Percentiles rank a stretch among this genome's conserved stretches.
Conservation (phyloP, 768 basidiomycete species). For the Sarcodon aspratus region DNA sequence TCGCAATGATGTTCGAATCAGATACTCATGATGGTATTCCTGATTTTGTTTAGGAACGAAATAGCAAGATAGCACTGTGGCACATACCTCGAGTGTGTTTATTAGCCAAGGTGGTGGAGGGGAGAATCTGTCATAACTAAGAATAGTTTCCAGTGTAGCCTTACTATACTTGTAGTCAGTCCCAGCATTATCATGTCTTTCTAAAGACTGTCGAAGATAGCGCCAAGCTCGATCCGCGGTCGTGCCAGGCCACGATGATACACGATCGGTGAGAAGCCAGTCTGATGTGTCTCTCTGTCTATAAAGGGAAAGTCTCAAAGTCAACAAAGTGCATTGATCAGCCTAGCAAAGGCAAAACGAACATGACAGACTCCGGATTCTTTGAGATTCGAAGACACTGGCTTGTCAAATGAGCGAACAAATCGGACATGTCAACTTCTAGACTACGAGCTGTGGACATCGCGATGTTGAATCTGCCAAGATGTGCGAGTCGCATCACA, state of each 20-base stretch:
- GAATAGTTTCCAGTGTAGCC: conserved; percentile 63
- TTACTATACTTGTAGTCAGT: conserved; percentile 73
- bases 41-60: conserved; percentile 12
- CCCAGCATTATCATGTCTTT: conserved; percentile 61
- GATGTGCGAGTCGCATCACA: conserved; percentile 68
- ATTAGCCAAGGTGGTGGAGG: conserved; percentile 80
- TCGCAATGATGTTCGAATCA: conserved; percentile 68
- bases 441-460: conserved; percentile 66
- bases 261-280: conserved; percentile 77
- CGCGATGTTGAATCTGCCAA: conserved; percentile 70
- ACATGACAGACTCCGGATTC: conserved; percentile 51
- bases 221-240: conserved; percentile 77
- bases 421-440: conserved; percentile 75
- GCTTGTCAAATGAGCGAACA: conserved; percentile 67
- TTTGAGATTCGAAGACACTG: conserved; percentile 72
- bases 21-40: conserved; percentile 73
- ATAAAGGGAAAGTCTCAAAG: conserved; percentile 5
- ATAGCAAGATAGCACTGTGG: background rate
- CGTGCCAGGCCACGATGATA: conserved; percentile 77
- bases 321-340: background rate
- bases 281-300: conserved; percentile 65
- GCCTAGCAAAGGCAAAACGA: conserved; percentile 13
- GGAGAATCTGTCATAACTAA: conserved; percentile 48
- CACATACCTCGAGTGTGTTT: conserved; percentile 54
- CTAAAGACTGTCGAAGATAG: conserved; percentile 72